A percentile compares a stretch with the other conserved stretches of the same genome.
phyloP scores from a whole-genome alignment of 495 filamentous ascomycete species.

The Paragyromitra xinjiangensis region DNA sequence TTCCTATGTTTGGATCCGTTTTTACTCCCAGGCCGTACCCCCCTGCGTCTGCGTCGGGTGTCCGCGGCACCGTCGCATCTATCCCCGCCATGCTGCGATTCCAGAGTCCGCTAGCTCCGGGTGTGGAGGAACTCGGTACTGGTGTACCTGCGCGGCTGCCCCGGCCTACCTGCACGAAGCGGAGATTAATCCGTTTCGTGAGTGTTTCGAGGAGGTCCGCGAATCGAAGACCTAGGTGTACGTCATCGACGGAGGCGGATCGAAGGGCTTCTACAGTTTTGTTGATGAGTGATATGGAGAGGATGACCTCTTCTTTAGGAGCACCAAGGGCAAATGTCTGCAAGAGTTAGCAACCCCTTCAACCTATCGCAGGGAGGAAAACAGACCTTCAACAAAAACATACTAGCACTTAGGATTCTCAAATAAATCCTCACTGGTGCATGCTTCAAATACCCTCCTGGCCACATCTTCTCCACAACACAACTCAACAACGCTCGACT shows the following conservation, averaged over 20 bases:
- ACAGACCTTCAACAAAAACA: conserved; percentile 80
- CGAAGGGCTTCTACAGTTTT: conserved; percentile 79
- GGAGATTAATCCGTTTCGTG: conserved; percentile 74
- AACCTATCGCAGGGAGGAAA: not conserved
- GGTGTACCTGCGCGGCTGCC: conserved; percentile 37
- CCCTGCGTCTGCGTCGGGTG: conserved; percentile 1
- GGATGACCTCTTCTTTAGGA: conserved; percentile 83
- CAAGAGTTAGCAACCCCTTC: conserved; percentile 54
- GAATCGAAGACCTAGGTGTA: conserved; percentile 92
- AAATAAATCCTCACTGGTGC: conserved; percentile 93
- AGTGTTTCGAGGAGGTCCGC: conserved; percentile 88
- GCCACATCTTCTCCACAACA: conserved; percentile 83
- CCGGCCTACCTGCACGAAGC: conserved; percentile 66
- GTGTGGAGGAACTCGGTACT: conserved; percentile 4
- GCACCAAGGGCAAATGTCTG: conserved; percentile 90
- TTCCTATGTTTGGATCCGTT: conserved; percentile 8
- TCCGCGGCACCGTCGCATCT: conserved; percentile 14
- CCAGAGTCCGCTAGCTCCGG: conserved; percentile 3
- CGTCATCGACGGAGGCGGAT: conserved; percentile 90
- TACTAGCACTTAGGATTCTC: conserved; percentile 90
- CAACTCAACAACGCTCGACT: conserved; percentile 82
- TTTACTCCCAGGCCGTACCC: not conserved
- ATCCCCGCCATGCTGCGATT: not conserved
- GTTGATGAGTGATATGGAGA: conserved; percentile 83
- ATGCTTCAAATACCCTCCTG: conserved; percentile 85